Conservation (phyloP, 129 eudicot species). For the Flaveria sonorensis region DNA sequence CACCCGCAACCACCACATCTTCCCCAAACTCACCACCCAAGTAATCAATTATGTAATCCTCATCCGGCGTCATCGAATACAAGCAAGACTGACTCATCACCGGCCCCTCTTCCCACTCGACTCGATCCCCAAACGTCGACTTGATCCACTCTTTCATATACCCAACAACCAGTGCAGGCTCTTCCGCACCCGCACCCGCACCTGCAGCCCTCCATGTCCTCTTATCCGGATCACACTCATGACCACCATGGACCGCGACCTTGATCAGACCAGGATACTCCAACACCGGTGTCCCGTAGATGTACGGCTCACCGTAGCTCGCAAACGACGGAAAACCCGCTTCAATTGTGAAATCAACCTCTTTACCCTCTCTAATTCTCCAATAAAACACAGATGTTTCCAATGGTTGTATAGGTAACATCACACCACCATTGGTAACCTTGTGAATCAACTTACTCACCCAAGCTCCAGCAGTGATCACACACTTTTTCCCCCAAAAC, state of each 20-base stretch:
- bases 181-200: neutral
- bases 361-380: conserved; percentile 62
- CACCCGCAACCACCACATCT: conserved; percentile 82
- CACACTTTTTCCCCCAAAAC: conserved; percentile 68
- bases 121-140: conserved; percentile 50
- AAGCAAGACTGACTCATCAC: conserved; percentile 72
- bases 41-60: conserved; percentile 82
- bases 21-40: conserved; percentile 76
- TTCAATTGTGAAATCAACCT: conserved; percentile 50
- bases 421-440: conserved; percentile 31
- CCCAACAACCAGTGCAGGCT: conserved; percentile 23
- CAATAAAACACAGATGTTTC: conserved; percentile 71
- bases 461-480: conserved; percentile 84
- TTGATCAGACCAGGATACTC: conserved; percentile 80
- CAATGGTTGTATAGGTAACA: conserved; percentile 67
- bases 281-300: conserved; percentile 81
- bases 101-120: conserved; percentile 52
- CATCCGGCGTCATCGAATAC: conserved; percentile 90
- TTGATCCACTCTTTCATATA: conserved; percentile 55
- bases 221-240: conserved; percentile 60
- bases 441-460: conserved; percentile 48
- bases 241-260: conserved; percentile 58
- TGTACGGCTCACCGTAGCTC: conserved; percentile 67
- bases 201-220: conserved; percentile 53
- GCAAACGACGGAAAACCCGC: conserved; percentile 78